Base-by-base conservation (phyloP, 2,329 filamentous ascomycete genomes). In the Fusarium transvaalense region DNA sequence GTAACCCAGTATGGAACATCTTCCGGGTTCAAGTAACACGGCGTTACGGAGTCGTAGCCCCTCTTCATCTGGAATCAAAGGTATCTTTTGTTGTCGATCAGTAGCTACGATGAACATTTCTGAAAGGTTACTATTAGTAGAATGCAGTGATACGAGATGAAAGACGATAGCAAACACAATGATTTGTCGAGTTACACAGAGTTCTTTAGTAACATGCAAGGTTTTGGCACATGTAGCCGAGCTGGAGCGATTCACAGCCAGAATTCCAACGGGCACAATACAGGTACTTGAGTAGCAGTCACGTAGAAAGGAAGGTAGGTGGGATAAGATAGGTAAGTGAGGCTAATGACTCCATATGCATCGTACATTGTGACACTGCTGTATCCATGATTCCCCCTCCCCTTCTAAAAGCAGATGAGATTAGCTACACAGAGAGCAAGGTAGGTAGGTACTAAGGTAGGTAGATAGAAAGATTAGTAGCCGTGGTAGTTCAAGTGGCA, bases 311-410 rank as follows among this genome's bases (percentile, higher is more conserved):
- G 12, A 21, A 47, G 14, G 45, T 21, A 27, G 32, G 32, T 19
- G 37, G 21, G 23, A 25, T 27, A 37, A 39, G 29, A 46, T 34
- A 63, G 64, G 34, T 27, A 37, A 39, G 29, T 50, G 38, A 63
- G 64, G 34, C 50, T 41, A 56, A 54, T 53, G 61, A 63, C 42
- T 35, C n/a, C 38, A 50, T 69, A 53, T 55, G 42, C 59, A 70
- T 70, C 52, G 59, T 45, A 71, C 67, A 71, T 55, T 61, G 67
- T 71, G 55, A 68, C 52, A 70, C 67, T 71, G 14, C 41, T 32
- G 31, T 35, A 56, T 69, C 57, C 62, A 51, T 39, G 48, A 53
- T 68, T 65, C 37, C 23, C 55, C 56, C 46, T 21, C 42, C 10
- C 17, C 17, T 29, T 29, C 35, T 23, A 29, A 29, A 19, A 27